Base-by-base conservation (phyloP, 768 basidiomycete species). In the Exidia glandulosa region DNA sequence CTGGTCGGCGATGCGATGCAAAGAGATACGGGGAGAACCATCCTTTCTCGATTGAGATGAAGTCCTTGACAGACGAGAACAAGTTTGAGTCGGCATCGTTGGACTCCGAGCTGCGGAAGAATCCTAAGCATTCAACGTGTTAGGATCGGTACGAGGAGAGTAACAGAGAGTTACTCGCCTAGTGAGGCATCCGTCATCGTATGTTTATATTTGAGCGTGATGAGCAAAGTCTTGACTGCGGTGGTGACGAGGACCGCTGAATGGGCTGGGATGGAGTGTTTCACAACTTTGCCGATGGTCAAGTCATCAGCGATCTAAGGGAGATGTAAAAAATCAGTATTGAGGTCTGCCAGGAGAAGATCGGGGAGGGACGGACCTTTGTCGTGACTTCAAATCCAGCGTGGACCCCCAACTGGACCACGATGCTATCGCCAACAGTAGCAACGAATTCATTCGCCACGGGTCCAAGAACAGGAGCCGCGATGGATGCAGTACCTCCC, bases 11-110 rank as follows among this genome's bases (percentile, higher is more conserved):
- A 2, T 75, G 76, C 60, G 81, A 84, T 5, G 83, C 82, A 66
- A 83, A 86, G 2, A 85, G 72, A 66, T 85, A 84, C 0, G 83
- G 83, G 12, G 79, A 81, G 69, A 85, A 84, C 84, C 85, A 85
- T 14, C 83, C 84, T 67, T 85, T 84, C 69, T 82, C 80, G 3
- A 54, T 25, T 27, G 50, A 54, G 30, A 54, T 27, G 30, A 29
- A 86, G 58, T 84, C 83, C 64, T 79, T 84, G 23, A 87, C 80
- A 7, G 75, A 73, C 36, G 84, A 70, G 63, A 86, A 85, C 16
- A 86, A 69, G 3, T 81, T 82, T n/a, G n/a, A n/a, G n/a, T n/a
- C n/a, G n/a, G 69, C 63, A 64, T 85, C 82, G 59, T 81, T 82
- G 67, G 85, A 82, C 31, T 81, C 61, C 29, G 84, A 82, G 61